phyloP scores from a whole-genome alignment of 805 yeast species.

The Candida germanica region DNA sequence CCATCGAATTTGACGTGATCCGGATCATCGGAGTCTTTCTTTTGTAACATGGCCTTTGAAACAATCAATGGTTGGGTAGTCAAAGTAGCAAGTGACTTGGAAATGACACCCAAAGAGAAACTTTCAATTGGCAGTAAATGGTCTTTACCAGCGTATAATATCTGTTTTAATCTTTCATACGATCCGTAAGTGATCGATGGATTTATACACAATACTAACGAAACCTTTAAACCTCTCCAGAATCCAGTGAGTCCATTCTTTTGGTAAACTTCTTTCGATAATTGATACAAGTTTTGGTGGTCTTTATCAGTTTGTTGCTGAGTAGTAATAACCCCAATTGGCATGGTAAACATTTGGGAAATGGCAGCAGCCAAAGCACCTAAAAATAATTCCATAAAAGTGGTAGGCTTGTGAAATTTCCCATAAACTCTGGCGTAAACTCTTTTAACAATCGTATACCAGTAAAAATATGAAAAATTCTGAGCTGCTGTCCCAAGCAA shows the following conservation, averaged over 20 bases:
- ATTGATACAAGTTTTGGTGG: conserved; percentile 29
- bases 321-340: conserved; percentile 71
- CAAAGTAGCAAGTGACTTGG: conserved; percentile 76
- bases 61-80: conserved; percentile 83
- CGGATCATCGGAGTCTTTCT: conserved; percentile 24
- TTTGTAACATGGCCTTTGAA: conserved; percentile 78
- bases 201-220: conserved; percentile 71
- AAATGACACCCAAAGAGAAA: conserved; percentile 71
- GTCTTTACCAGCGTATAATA: conserved; percentile 42
- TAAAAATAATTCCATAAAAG: conserved; percentile 64
- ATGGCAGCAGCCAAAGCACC: conserved; percentile 83
- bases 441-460: conserved; percentile 74
- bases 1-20: conserved; percentile 42
- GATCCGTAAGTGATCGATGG: conserved; percentile 87
- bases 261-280: conserved; percentile 46
- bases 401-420: conserved; percentile 42
- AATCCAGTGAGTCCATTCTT: conserved; percentile 70
- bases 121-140: conserved; percentile 59
- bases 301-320: conserved; percentile 53
- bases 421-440: conserved; percentile 43
- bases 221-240: conserved; percentile 83
- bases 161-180: conserved; percentile 61
- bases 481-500: conserved; percentile 71
- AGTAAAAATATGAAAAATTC: conserved; percentile 80
- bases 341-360: conserved; percentile 76